Evolutionary conservation across 1,139 yeast genomes (phyloP), one percentile per base, ranked within the genome.

Genomic region (Blastobotrys capitulatus): DNA sequence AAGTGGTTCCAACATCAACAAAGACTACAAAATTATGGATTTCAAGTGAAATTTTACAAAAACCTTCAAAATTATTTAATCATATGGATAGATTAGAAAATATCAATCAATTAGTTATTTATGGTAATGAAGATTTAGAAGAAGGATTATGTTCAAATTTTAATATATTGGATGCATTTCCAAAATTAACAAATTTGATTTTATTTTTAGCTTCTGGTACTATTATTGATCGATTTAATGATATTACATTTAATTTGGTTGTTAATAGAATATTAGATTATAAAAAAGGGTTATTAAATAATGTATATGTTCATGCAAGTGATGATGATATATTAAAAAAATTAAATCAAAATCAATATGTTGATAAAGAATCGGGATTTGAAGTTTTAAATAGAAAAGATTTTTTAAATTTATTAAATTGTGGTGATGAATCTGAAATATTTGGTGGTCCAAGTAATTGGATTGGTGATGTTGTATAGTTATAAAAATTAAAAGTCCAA

Each of bases 341-440:
- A 4, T 6, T 29, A 6, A 12, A 12, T 3, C 5, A 18, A 10
- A 20, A 36, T 18, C 7, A 5, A 3, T 36, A 9, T 20, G 43
- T 25, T 40, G 25, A 9, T 15, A 15, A 10, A 16, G 19, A 27
- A 13, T 4, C 25, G 4, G 22, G 8, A 35, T 15, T 25, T n/a
- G 7, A n/a, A 2, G 35, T 40, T 13, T 2, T 40, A 5, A 32
- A 40, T 2, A 25, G 22, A 15, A n/a, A 6, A 16, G 13, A 16
- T 2, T 41, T 41, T 31, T 19, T 41, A 37, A 4, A 13, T 2
- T 2, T 6, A 15, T 15, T 41, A 36, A 26, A 13, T 36, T 10
- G 44, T 26, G 44, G 34, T 7, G 44, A 41, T 20, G 44, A 41
- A 26, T 31, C 38, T 26, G 44, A 41, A 9, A 6, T 41, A 4